Base-by-base conservation (phyloP, 768 basidiomycete genomes). In the Boletus barrowsii region DNA sequence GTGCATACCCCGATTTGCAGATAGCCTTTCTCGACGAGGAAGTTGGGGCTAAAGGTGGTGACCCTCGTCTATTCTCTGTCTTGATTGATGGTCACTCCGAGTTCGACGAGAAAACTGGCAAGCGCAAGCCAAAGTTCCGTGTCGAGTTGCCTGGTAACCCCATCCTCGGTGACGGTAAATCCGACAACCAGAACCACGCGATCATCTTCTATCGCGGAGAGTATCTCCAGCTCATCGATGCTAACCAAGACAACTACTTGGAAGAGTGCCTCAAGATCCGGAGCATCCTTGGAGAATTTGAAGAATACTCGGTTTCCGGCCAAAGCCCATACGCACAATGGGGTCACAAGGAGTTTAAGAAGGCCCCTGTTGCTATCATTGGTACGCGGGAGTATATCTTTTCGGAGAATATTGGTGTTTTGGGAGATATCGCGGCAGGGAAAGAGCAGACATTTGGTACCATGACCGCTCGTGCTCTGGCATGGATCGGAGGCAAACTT, bases 371-470 rank as follows among this genome's bases (percentile, higher is more conserved):
- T 54, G 97, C 97, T 30, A 99, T 99, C 69, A 83, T 99, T 58
- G 97, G 97, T 65, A 97, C 97, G 6, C 87, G 97, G 71, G 97
- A 99, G 75, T 99, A 99, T 75, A 98, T 99, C 68, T 99, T 99
- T 78, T 98, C 97, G 49, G 97, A 98, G 78, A 98, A 98, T 70
- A 98, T 98, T 63, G 97, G 97, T 78, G 92, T 99, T 35, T 81
- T 99, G 56, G 97, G 97, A 72, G 97, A 99, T 71, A 93, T 99
- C 59, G 97, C 97, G 44, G 97, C 97, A 55, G 97, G 97, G 47
- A 98, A 99, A 79, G 97, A 99, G 75, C 97, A 99, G 75, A 99
- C 97, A 43, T 99, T 99, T 73, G 97, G 97, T 74, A 99, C 97
- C 10, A 86, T 98, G 80, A 93, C 95, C 0, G 96, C 96, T 39